phyloP scores from a whole-genome alignment of 768 basidiomycete genomes.

The Rhodosporidiobolus odoratus region DNA sequence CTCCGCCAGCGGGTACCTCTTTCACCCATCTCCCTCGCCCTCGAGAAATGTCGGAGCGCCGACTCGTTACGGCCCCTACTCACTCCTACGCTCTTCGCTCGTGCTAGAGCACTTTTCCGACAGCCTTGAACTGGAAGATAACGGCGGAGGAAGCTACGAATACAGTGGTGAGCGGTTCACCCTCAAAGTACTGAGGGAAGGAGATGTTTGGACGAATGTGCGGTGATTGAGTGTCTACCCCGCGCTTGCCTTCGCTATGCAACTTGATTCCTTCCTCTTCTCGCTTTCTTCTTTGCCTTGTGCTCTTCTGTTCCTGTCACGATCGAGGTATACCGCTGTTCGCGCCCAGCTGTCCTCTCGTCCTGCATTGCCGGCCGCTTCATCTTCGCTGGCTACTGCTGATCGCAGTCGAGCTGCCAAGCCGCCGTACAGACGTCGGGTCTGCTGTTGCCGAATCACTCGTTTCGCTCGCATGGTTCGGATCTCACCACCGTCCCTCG shows the following conservation, averaged over 20 bases:
- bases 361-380: too few species aligned
- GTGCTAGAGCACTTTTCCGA: constrained; percentile 26
- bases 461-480: neutral
- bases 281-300: too few species aligned
- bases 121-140: constrained; percentile 16
- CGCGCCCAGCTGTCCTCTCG: too few species aligned
- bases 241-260: too few species aligned
- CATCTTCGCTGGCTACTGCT: too few species aligned
- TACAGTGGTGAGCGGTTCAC: neutral
- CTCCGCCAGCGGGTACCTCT: constrained; percentile 30
- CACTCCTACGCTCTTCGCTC: constrained; percentile 30
- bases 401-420: too few species aligned
- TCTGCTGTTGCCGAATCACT: neutral
- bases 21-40: constrained; percentile 35
- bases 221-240: too few species aligned
- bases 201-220: constrained; percentile 25
- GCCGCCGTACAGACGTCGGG: too few species aligned
- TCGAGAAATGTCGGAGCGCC: too few species aligned
- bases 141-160: constrained; percentile 1
- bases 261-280: too few species aligned
- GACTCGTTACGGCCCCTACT: constrained; percentile 36
- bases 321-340: too few species aligned
- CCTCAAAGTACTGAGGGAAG: neutral
- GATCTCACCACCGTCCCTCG: neutral
- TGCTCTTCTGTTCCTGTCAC: too few species aligned